A percentile compares a stretch with the other conserved stretches of the same genome.
These are phyloP conservation scores for Seiridium cupressi DNA, from an alignment of 2,329 filamentous ascomycete genomes.

Conservation along the genomic window DNA sequence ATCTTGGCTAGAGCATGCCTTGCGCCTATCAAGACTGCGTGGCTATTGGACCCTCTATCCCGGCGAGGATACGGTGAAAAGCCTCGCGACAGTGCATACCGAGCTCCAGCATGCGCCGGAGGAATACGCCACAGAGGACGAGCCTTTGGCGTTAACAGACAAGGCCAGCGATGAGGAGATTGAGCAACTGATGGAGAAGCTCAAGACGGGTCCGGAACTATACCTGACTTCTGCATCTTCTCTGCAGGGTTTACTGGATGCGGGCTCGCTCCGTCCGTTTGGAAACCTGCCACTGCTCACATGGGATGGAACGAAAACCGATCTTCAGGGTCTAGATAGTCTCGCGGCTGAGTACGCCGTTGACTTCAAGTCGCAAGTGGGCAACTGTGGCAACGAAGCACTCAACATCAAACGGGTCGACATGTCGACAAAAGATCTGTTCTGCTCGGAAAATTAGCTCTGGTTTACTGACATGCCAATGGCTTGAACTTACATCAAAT, in stretches of 20 bases:
- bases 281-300: constrained; percentile 57
- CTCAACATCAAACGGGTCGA: constrained; percentile 25
- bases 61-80: constrained; percentile 47
- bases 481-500: neutral
- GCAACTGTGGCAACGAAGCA: constrained; percentile 55
- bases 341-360: constrained; percentile 51
- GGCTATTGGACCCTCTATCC: constrained; percentile 84
- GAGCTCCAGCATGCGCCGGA: constrained; percentile 75
- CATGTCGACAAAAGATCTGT: constrained; percentile 58
- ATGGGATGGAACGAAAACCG: constrained; percentile 58
- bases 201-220: constrained; percentile 22
- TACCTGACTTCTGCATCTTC: constrained; percentile 46
- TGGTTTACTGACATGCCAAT: neutral
- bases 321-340: constrained; percentile 36
- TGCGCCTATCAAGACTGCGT: constrained; percentile 72
- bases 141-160: constrained; percentile 16
- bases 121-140: constrained; percentile 45
- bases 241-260: constrained; percentile 45
- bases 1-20: constrained; percentile 55
- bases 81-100: constrained; percentile 72
- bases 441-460: constrained; percentile 49
- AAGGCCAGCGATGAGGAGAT: constrained; percentile 24
- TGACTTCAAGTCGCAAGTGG: constrained; percentile 62
- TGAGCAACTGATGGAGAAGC: constrained; percentile 21
- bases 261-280: constrained; percentile 41